These are phyloP conservation scores for Penicillium sp. DNA, from an alignment of 2,329 filamentous ascomycete genomes.

Conservation along the genomic window DNA sequence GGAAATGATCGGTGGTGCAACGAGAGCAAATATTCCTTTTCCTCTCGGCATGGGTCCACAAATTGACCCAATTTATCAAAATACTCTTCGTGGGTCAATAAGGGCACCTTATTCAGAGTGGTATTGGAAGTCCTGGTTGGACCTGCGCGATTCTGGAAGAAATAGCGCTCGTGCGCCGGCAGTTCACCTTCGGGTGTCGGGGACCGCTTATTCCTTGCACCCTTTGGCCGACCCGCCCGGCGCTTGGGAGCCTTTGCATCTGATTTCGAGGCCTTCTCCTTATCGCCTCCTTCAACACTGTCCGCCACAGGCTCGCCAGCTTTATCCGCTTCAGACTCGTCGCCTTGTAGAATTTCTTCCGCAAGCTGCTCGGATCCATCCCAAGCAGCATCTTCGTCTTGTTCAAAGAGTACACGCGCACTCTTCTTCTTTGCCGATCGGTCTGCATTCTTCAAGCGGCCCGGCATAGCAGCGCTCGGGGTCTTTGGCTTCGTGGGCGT, in stretches of 20 bases:
- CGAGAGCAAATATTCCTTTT: constrained; percentile 65
- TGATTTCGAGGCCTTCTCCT: constrained; percentile 40
- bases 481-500: constrained; percentile 38
- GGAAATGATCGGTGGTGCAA: constrained; percentile 77
- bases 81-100: constrained; percentile 90
- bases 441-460: constrained; percentile 66
- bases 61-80: constrained; percentile 63
- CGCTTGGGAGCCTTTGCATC: constrained; percentile 48
- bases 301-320: constrained; percentile 22
- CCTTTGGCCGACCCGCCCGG: constrained; percentile 53
- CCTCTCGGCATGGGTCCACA: constrained; percentile 62
- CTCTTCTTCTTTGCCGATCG: constrained; percentile 84
- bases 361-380: constrained; percentile 64
- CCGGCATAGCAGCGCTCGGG: constrained; percentile 49
- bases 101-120: constrained; percentile 65
- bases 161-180: constrained; percentile 85
- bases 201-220: constrained; percentile 57
- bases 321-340: constrained; percentile 25
- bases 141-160: constrained; percentile 82
- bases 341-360: constrained; percentile 59
- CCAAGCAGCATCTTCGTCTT: constrained; percentile 60
- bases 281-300: constrained; percentile 32
- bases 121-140: constrained; percentile 80
- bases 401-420: constrained; percentile 68
- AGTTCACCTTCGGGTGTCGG: constrained; percentile 77